Evolutionary conservation across 495 filamentous ascomycete genomes (phyloP).

Genomic region (Cairneyella variabilis): DNA sequence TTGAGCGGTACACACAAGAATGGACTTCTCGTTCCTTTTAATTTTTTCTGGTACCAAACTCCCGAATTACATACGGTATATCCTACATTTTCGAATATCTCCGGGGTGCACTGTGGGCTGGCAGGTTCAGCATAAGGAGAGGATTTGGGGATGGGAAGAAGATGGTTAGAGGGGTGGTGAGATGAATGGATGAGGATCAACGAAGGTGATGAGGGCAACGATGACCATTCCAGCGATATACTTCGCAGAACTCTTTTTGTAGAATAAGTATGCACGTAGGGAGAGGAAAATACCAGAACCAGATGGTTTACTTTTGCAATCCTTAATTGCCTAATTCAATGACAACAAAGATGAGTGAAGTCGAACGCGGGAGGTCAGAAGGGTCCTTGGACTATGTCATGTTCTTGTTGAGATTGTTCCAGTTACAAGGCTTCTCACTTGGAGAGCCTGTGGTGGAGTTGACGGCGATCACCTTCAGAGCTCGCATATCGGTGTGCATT

Average conservation of each 20-base stretch:
- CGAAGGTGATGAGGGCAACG: constrained; percentile 7
- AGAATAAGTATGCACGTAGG: background rate
- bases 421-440: too few relatives aligned
- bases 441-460: too few relatives aligned
- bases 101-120: background rate
- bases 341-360: too few relatives aligned
- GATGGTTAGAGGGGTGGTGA: background rate
- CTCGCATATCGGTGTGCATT: too few relatives aligned
- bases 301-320: too few relatives aligned
- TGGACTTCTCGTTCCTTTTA: constrained; percentile 1
- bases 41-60: constrained; percentile 5
- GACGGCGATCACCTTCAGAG: too few relatives aligned
- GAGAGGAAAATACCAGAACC: constrained; percentile 2
- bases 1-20: background rate
- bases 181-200: background rate
- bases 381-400: too few relatives aligned
- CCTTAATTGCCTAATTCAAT: too few relatives aligned
- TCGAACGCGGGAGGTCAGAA: too few relatives aligned
- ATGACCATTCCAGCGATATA: constrained; percentile 7
- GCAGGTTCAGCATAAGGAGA: background rate
- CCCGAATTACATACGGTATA: constrained; percentile 10
- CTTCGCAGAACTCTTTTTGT: constrained; percentile 1
- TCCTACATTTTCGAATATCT: constrained; percentile 9
- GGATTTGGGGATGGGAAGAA: background rate
- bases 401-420: too few relatives aligned